phyloP scores from a whole-genome alignment of 2,329 filamentous ascomycete species.

The Chalara sp. region DNA sequence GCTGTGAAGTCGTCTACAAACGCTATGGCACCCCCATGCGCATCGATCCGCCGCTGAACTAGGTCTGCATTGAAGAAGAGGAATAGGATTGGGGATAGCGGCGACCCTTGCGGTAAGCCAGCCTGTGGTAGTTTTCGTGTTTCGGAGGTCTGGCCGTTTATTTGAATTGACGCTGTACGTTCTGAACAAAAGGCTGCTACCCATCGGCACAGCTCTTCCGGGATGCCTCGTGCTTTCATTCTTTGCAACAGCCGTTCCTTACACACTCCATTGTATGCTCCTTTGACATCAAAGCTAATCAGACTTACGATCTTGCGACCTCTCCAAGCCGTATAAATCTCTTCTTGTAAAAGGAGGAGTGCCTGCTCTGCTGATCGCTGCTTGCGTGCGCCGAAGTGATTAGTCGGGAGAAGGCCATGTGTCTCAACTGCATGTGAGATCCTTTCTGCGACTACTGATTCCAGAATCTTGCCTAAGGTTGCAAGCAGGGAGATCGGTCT shows the following conservation, averaged over 20 bases:
- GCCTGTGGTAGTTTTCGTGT: not conserved
- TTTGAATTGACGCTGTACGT: not conserved
- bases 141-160: not conserved
- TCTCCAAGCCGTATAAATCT: conserved; percentile 25
- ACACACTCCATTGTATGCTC: not conserved
- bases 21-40: conserved; percentile 21
- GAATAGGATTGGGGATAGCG: conserved; percentile 30
- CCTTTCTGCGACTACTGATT: not conserved
- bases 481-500: not conserved
- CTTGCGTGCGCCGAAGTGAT: conserved; percentile 31
- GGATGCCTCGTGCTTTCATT: not conserved
- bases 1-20: conserved; percentile 25
- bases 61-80: conserved; percentile 25
- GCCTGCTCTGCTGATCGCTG: conserved; percentile 29
- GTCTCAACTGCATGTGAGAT: not conserved
- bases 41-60: conserved; percentile 19
- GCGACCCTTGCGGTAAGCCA: conserved; percentile 27
- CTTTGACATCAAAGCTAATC: not conserved
- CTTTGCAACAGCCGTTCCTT: not conserved
- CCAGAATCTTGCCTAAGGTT: not conserved
- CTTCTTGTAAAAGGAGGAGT: conserved; percentile 25
- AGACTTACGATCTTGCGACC: not conserved
- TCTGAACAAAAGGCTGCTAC: not conserved
- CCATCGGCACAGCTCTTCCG: not conserved
- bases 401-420: conserved; percentile 25